Evolutionary conservation across 805 yeast genomes (phyloP).

Genomic region (Maudiozyma barnettii): DNA sequence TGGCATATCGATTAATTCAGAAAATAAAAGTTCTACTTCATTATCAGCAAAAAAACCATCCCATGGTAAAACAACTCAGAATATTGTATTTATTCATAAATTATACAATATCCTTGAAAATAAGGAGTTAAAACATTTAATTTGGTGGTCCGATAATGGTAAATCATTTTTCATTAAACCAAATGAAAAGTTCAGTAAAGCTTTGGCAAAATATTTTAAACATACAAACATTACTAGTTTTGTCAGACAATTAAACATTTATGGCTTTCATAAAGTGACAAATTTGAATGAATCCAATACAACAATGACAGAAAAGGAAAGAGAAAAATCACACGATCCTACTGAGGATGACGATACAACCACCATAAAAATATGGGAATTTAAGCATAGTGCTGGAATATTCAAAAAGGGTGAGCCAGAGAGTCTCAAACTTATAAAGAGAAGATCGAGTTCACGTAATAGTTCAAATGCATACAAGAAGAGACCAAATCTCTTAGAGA

Average conservation of each 20-base stretch:
- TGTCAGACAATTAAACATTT: slow-evolving; percentile 73
- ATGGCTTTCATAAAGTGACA: slow-evolving; percentile 67
- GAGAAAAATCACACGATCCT: not conserved
- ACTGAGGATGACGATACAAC: slow-evolving; percentile 1
- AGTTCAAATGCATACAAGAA: slow-evolving; percentile 14
- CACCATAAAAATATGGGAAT: slow-evolving; percentile 58
- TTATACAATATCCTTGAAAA: slow-evolving; percentile 88
- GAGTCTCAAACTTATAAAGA: slow-evolving; percentile 61
- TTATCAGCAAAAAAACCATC: not conserved
- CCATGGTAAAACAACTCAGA: slow-evolving; percentile 26
- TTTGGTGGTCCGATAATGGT: slow-evolving; percentile 71
- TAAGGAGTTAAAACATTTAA: slow-evolving; percentile 55
- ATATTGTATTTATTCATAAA: slow-evolving; percentile 75
- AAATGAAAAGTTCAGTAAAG: slow-evolving; percentile 77
- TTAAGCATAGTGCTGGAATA: slow-evolving; percentile 69
- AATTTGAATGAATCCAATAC: slow-evolving; percentile 6
- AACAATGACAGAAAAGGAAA: not conserved
- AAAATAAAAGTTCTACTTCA: not conserved
- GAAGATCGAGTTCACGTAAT: slow-evolving; percentile 49
- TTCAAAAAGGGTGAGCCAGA: slow-evolving; percentile 78
- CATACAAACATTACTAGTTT: slow-evolving; percentile 75
- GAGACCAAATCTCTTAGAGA: slow-evolving; percentile 4
- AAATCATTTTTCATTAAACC: slow-evolving; percentile 76
- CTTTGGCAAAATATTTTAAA: slow-evolving; percentile 54
- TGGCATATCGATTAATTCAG: not conserved